Base-by-base conservation (phyloP, 371 early-diverging fungal species). In the Smittium culicis region DNA sequence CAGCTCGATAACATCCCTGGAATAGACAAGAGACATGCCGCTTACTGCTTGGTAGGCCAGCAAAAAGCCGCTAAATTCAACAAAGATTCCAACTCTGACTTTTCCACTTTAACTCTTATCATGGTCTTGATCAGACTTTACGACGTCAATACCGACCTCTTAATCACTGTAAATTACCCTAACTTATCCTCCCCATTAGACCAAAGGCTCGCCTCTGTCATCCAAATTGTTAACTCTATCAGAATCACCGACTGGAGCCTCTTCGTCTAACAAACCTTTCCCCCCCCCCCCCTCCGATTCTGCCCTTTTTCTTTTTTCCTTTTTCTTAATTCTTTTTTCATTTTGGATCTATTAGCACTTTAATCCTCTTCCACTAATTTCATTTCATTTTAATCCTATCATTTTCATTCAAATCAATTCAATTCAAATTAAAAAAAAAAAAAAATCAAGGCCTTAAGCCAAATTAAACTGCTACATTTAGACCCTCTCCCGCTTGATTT, bases 121-220 rank as follows among this genome's bases (percentile, higher is more conserved):
- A 68, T 92, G 70, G 84, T 84, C 16, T 80, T 89, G 11, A 68
- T 91, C 14, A 81, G 90, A 27, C 59, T 92, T 29, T 80, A 80
- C 0, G 68, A 77, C 0, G 85, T 84, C 1, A 54, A 68, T 1
- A 89, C 92, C 0, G 92, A 92, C 68, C 70, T 91, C 29, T 79
- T 91, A 1, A 76, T 92, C 54, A 82, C 88, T 0, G 76, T 83
- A 69, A 91, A 92, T 73, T 81, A 83, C 0, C 45, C 45, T 20
- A 45, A 45, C 20, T 20, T 45, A 5, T 45, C 45, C 20, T 5
- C 11, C 20, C 90, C 90, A 11, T 31, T 5, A 35, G 35, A 35
- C 8, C 30, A 8, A 20, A 57, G 5, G 27, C 57, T 57, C 8
- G 14, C 11, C 5, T 11, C 57, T n/a, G 27, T 57, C 5, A 25